These are phyloP conservation scores for Coemansia sp. DNA, from an alignment of 192 early-diverging fungal genomes.

Conservation along the genomic window DNA sequence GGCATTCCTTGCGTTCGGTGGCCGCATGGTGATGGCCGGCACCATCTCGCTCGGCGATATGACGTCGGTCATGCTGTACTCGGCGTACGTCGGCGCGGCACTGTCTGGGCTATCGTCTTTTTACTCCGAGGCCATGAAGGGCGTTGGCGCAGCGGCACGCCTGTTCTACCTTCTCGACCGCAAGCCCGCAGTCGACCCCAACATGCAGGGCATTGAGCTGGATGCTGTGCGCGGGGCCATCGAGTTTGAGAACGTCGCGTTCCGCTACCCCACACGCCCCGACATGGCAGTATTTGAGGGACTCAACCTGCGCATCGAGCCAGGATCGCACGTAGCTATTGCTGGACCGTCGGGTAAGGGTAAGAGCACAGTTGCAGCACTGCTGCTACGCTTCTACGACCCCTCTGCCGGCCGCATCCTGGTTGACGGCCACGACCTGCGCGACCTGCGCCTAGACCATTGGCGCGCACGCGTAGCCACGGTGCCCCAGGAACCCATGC, in stretches of 20 bases:
- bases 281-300: slow-evolving; percentile 53
- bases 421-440: slow-evolving; percentile 59
- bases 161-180: slow-evolving; percentile 60
- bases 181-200: slow-evolving; percentile 32
- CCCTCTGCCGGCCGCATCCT: slow-evolving; percentile 54
- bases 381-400: slow-evolving; percentile 74
- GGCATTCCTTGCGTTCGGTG: slow-evolving; percentile 62
- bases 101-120: slow-evolving; percentile 58
- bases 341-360: slow-evolving; percentile 61
- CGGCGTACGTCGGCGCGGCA: slow-evolving; percentile 61
- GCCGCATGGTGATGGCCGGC: slow-evolving; percentile 59
- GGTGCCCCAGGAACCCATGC: slow-evolving; percentile 70
- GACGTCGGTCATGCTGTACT: slow-evolving; percentile 65
- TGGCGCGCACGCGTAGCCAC: slow-evolving; percentile 63
- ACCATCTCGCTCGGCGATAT: slow-evolving; percentile 63
- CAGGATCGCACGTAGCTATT: slow-evolving; percentile 54
- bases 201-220: slow-evolving; percentile 15
- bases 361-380: slow-evolving; percentile 61
- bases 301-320: slow-evolving; percentile 53
- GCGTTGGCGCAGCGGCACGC: slow-evolving; percentile 59
- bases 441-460: slow-evolving; percentile 52
- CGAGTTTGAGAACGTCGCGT: slow-evolving; percentile 56
- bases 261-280: slow-evolving; percentile 65
- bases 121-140: slow-evolving; percentile 73
- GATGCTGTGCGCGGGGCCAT: slow-evolving; percentile 46